Percentiles rank a stretch among this genome's conserved stretches.
Evolutionary conservation across 2,329 filamentous ascomycete species (phyloP).

Genomic region (Colletotrichum siamense): DNA sequence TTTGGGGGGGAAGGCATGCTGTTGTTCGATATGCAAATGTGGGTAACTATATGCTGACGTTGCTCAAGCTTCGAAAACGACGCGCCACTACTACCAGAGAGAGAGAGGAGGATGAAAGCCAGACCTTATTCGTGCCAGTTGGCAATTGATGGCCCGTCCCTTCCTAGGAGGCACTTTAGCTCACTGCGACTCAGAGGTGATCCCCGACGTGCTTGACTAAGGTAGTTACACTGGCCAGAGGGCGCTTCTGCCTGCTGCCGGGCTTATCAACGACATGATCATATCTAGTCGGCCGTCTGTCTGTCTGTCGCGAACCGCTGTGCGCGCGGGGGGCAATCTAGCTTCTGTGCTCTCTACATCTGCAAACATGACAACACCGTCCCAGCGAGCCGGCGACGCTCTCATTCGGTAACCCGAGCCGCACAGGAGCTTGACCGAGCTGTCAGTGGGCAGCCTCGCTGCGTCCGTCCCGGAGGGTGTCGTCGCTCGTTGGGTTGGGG

Average conservation of each 20-base stretch:
- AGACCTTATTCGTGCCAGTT: neutral
- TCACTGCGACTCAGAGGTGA: neutral
- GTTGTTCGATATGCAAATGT: neutral
- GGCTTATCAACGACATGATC: neutral
- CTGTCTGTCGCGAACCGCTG: neutral
- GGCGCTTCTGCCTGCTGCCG: neutral
- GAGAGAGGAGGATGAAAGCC: neutral
- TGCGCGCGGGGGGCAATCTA: neutral
- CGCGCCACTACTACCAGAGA: neutral
- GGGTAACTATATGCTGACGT: slow-evolving; percentile 15
- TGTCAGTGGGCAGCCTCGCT: neutral
- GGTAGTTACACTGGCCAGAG: neutral
- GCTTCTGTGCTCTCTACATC: neutral
- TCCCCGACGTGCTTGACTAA: neutral
- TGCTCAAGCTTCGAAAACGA: neutral
- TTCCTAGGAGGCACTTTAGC: neutral
- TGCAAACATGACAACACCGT: neutral
- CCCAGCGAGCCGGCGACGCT: neutral
- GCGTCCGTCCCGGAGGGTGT: neutral
- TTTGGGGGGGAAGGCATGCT: neutral
- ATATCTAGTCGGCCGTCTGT: neutral
- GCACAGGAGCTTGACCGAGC: slow-evolving; percentile 8
- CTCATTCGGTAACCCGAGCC: neutral
- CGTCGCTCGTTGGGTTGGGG: neutral
- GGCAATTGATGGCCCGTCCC: neutral